Evolutionary conservation across 371 early-diverging fungal species (phyloP), one percentile per base, ranked within the genome.

Genomic region (Saksenaea vasiformis): DNA sequence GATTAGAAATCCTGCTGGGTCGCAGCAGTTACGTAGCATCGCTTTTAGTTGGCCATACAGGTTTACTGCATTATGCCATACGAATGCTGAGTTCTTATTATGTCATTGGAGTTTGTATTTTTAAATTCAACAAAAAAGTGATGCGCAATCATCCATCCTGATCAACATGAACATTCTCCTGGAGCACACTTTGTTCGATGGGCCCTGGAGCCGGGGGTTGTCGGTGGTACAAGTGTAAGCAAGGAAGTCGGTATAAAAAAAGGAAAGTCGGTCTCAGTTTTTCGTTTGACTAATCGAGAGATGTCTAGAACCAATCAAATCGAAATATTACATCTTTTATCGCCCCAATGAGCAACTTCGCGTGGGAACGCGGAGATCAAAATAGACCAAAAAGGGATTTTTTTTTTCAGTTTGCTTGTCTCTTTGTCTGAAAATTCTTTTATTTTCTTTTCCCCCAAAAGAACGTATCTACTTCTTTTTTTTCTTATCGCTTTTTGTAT

Each of bases 291-390:
- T 22, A 47, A 22, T n/a, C 4, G 3, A 22, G n/a, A 47, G 51
- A 47, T 47, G 51, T 22, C 4, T n/a, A 5, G 22, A 47, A 47
- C 51, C 51, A 47, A 47, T 47, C 51, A 47, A 22, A 3, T 22
- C 9, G 3, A 9, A 47, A 22, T 0, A 22, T 47, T n/a, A 22
- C 51, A 47, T 47, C 51, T 47, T 47, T 47, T 47, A 47, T 47
- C 51, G 51, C 22, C 51, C 51, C 51, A 47, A 47, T 47, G 51
- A 47, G 51, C 51, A 47, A 19, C 22, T 22, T 17, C 10, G n/a
- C 51, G 51, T 47, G 51, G 51, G 51, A 47, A 47, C 51, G 51
- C 51, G 51, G 51, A 47, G n/a, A 47, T 19, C 19, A 47, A 47
- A 47, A 10, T 8, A 47, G 22, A 47, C 51, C 17, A 5, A 47